phyloP scores from a whole-genome alignment of 495 filamentous ascomycete genomes.

The Astrothelium macrocarpum region DNA sequence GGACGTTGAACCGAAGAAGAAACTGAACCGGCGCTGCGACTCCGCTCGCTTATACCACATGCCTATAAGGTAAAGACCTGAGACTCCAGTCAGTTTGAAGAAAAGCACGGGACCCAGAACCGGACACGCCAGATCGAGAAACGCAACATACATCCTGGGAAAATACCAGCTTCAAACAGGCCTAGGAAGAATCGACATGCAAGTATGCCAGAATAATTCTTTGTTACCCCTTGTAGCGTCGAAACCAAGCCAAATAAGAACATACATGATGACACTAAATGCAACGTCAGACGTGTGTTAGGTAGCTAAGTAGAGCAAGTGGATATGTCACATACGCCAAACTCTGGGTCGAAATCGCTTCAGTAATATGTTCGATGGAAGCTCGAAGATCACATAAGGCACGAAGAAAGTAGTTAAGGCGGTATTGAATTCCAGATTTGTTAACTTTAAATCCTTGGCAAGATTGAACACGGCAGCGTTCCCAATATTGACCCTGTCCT shows the following conservation, averaged over 20 bases:
- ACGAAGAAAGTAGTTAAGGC: conserved; percentile 83
- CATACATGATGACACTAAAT: not conserved
- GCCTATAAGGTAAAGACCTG: conserved; percentile 5
- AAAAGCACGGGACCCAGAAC: too few relatives aligned
- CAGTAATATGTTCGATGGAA: conserved; percentile 33
- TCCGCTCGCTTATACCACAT: conserved; percentile 12
- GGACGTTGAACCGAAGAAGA: conserved; percentile 12
- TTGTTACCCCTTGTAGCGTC: conserved; percentile 7
- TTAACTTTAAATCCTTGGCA: conserved; percentile 40
- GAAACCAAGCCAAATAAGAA: conserved; percentile 12
- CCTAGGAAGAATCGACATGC: conserved; percentile 14
- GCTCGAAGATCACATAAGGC: conserved; percentile 51
- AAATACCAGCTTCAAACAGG: conserved; percentile 10
- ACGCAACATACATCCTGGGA: not conserved
- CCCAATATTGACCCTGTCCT: conserved; percentile 50
- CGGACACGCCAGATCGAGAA: too few relatives aligned
- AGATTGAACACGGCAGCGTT: conserved; percentile 45
- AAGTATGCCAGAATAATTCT: conserved; percentile 12
- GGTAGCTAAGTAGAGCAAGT: not conserved
- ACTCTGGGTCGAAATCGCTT: not conserved
- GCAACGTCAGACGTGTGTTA: not conserved
- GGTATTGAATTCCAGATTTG: conserved; percentile 61
- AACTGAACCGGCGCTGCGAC: conserved; percentile 5
- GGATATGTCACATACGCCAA: not conserved
- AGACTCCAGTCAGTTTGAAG: too few relatives aligned